phyloP scores from a whole-genome alignment of 208 protist species.

The Acanthamoeba quina region DNA sequence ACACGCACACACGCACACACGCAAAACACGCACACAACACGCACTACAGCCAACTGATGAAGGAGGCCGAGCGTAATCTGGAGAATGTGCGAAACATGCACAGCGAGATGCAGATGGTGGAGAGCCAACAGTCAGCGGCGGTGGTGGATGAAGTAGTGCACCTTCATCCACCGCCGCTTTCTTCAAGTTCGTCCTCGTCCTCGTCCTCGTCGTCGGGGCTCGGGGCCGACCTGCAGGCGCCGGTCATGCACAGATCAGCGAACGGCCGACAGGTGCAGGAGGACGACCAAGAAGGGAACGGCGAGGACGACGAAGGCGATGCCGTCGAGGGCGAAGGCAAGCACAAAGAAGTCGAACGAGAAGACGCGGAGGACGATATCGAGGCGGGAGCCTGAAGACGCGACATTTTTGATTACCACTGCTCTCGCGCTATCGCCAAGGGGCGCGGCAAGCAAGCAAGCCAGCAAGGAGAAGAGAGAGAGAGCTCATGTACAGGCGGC shows the following conservation, averaged over 20 bases:
- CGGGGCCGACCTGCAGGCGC: background rate
- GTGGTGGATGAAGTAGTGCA: background rate
- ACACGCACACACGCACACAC: no score
- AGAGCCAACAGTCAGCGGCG: background rate
- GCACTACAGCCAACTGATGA: slow-evolving; percentile 11
- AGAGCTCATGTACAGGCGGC: no score
- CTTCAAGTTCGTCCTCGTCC: no score
- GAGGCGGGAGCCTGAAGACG: background rate
- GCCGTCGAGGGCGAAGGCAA: background rate
- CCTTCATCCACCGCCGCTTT: background rate
- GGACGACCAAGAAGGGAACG: background rate
- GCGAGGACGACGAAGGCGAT: background rate
- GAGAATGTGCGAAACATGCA: background rate
- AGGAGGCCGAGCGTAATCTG: background rate
- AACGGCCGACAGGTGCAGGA: background rate
- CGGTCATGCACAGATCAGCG: background rate
- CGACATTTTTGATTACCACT: no score
- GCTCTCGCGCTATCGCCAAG: no score
- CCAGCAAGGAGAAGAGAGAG: no score
- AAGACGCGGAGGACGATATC: background rate
- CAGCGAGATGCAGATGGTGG: background rate
- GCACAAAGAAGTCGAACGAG: background rate
- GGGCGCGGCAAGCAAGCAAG: no score
- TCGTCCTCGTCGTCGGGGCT: background rate
- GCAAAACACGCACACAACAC: background rate